Evolutionary conservation across 2,329 filamentous ascomycete genomes (phyloP).

Genomic region (Aspergillus intermedius): DNA sequence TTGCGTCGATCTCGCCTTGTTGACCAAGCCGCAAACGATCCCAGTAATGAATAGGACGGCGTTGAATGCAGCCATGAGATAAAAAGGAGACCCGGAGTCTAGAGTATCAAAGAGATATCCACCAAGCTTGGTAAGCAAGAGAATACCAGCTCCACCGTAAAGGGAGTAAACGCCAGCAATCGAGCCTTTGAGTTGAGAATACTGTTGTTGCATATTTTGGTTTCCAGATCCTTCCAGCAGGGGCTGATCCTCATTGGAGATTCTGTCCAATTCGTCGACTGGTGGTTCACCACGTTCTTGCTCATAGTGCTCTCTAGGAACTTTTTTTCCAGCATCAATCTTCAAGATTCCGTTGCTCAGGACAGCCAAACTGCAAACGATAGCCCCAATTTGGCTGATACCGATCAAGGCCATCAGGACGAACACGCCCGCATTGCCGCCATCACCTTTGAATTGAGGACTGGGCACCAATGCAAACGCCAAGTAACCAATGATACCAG

Average conservation of each 20-base stretch:
- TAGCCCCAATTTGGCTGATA: constrained; percentile 89
- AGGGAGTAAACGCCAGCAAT: constrained; percentile 93
- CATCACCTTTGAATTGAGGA: constrained; percentile 65
- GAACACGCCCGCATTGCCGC: constrained; percentile 64
- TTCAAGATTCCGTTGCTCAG: constrained; percentile 72
- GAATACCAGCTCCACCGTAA: constrained; percentile 80
- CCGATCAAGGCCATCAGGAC: constrained; percentile 74
- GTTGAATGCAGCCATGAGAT: constrained; percentile 89
- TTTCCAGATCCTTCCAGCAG: constrained; percentile 19
- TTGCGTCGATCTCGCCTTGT: neutral
- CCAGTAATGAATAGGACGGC: constrained; percentile 53
- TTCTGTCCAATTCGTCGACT: constrained; percentile 1
- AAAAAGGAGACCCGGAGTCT: constrained; percentile 76
- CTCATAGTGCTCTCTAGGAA: neutral
- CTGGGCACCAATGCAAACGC: constrained; percentile 69
- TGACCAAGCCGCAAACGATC: constrained; percentile 20
- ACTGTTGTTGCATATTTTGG: constrained; percentile 22
- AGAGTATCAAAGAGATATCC: constrained; percentile 75
- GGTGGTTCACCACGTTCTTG: constrained; percentile 11
- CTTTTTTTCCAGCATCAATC: constrained; percentile 15
- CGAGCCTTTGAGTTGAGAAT: constrained; percentile 72
- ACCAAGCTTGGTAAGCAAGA: constrained; percentile 85
- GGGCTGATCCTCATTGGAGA: constrained; percentile 23
- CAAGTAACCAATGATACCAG: constrained; percentile 72
- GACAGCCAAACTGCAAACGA: constrained; percentile 89